phyloP scores from a whole-genome alignment of 2,329 filamentous ascomycete genomes.

The Nemania abortiva region DNA sequence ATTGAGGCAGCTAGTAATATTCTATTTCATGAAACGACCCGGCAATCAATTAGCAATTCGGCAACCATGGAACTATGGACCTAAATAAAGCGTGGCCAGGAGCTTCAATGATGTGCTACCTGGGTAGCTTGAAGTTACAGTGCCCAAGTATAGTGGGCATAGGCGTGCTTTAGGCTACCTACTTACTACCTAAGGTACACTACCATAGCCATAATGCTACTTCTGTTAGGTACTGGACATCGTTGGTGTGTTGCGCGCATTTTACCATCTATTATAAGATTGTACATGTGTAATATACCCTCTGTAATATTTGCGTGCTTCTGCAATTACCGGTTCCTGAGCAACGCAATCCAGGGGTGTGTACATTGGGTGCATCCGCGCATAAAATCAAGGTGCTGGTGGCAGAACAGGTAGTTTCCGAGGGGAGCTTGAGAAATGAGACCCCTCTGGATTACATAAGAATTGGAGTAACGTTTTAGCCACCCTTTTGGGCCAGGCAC shows the following conservation, averaged over 20 bases:
- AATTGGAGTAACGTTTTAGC: slow-evolving; percentile 28
- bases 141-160: background rate
- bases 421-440: slow-evolving; percentile 23
- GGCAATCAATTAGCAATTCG: background rate
- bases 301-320: slow-evolving; percentile 7
- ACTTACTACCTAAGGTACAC: too few species aligned
- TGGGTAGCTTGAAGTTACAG: background rate
- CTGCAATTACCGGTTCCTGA: slow-evolving; percentile 37
- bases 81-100: background rate
- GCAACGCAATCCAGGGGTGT: slow-evolving; percentile 23
- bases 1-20: background rate
- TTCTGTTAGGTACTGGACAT: background rate
- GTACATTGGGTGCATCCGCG: slow-evolving; percentile 22
- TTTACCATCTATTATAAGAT: slow-evolving; percentile 2
- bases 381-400: slow-evolving; percentile 24
- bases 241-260: slow-evolving; percentile 1
- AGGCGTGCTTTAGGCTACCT: background rate
- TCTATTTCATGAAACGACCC: background rate
- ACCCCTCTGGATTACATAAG: slow-evolving; percentile 26
- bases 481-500: too few species aligned
- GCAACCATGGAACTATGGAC: background rate
- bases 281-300: background rate
- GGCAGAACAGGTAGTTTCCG: slow-evolving; percentile 19
- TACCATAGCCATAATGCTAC: too few species aligned
- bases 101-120: background rate